Conservation (phyloP, 306 rosid genomes). For the Chamaecrista fasciculata region DNA sequence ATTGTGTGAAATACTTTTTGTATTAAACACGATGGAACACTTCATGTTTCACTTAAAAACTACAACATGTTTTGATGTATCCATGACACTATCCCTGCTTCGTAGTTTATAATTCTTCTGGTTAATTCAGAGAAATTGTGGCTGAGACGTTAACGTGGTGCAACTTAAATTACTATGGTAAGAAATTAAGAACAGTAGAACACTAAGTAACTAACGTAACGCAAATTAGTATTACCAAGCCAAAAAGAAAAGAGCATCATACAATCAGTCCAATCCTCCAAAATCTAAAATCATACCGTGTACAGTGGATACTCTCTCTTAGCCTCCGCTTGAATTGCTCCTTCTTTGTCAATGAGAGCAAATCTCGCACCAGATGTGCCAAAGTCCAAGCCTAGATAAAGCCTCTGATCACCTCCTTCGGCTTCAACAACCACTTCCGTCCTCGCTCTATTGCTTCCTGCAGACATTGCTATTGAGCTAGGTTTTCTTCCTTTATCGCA, state of each 20-base stretch:
- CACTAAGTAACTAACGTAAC: not conserved
- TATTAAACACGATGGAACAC: not conserved
- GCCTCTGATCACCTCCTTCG: constrained; percentile 35
- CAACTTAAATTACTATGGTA: not conserved
- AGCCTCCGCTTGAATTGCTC: constrained; percentile 62
- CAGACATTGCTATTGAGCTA: constrained; percentile 41
- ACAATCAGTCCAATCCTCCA: not conserved
- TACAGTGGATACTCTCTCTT: constrained; percentile 65
- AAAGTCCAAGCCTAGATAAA: constrained; percentile 89
- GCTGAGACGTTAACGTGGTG: not conserved
- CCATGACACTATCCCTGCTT: not conserved
- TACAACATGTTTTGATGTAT: not conserved
- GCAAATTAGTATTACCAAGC: not conserved
- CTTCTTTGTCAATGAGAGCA: constrained; percentile 60
- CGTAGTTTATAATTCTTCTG: no score
- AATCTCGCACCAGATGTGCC: constrained; percentile 94
- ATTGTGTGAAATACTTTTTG: not conserved
- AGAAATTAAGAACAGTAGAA: not conserved
- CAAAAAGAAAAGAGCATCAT: not conserved
- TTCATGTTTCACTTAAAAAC: not conserved
- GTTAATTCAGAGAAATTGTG: not conserved
- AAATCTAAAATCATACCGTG: constrained; percentile 41
- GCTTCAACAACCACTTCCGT: constrained; percentile 27
- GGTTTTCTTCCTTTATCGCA: constrained; percentile 15
- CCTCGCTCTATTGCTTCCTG: constrained; percentile 25